Base-by-base conservation (phyloP, 1,284 basidiomycete species). In the Ceratobasidium sp. region DNA sequence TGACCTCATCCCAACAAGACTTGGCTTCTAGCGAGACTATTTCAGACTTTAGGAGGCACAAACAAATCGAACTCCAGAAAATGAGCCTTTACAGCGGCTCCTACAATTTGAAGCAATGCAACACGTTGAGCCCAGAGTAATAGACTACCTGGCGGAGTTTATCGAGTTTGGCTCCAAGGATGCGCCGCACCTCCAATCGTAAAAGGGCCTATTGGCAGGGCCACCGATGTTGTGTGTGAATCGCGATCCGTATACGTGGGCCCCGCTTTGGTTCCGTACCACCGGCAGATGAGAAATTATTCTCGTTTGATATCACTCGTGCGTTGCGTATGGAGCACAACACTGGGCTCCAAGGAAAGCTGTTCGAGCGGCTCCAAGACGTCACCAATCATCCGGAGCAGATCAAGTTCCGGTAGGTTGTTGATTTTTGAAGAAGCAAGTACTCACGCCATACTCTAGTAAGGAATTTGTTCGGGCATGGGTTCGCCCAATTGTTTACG, bases 401-500 rank as follows among this genome's bases (percentile, higher is more conserved):
- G 34, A 76, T 76, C 34, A 48, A 62, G 50, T 75, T 71, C 70
- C 60, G 67, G 72, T 72, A 30, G n/a, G n/a, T n/a, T n/a, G n/a
- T n/a, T n/a, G n/a, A n/a, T n/a, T n/a, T n/a, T n/a, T n/a, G n/a
- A n/a, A n/a, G n/a, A n/a, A n/a, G n/a, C n/a, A n/a, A n/a, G n/a
- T n/a, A n/a, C n/a, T n/a, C n/a, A n/a, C n/a, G n/a, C n/a, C n/a
- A n/a, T 18, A 45, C 52, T 5, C 4, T 10, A 57, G 73, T n/a
- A 75, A 75, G 52, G 59, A 55, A 9, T 73, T 76, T 41, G 39
- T 74, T n/a, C 46, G 45, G 3, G 46, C 52, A 6, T 75, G 72
- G 72, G 60, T 75, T n/a, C 14, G 36, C 71, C 60, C 75, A 76
- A 55, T 23, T 74, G 16, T 75, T 76, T 59, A 73, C 70, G 16